Evolutionary conservation across 176 grass and related monocot genomes (phyloP), one percentile per base, ranked within the genome.

Genomic region (Aegilops umbellulata): DNA sequence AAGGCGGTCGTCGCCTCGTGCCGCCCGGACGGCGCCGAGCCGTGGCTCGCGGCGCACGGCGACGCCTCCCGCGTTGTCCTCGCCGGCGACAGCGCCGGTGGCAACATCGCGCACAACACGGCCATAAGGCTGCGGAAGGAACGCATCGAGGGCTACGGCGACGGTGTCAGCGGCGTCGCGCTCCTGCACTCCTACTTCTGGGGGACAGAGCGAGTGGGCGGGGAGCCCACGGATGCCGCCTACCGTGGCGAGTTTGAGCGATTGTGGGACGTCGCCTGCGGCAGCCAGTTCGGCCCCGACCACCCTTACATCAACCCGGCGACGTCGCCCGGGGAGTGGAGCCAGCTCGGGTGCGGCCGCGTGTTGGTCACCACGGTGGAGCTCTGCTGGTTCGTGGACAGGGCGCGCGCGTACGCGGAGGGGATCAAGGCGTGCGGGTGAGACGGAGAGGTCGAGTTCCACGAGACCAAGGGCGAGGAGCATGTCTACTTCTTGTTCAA

Each of bases 141-240:
- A 10, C 69, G 84, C 65, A 46, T 90, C 62, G 76, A 81, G 20
- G 84, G 81, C 10, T 38, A 19, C 60, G 90, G 60, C 60, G 60
- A 25, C 60, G n/a, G 23, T 4, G n/a, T 62, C 3, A 62, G 60
- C 60, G n/a, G 60, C 73, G 1, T 92, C 20, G 71, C 55, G 42
- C 88, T 95, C 51, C 9, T 95, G 46, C 88, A 95, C 51, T 90
- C 93, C 0, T 95, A 89, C 79, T 95, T 95, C 27, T 90, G 83
- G 90, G 86, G 93, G 22, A 86, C 80, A 10, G 86, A 92, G 19
- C 80, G 55, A 22, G 29, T 89, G 8, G 85, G 83, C 35, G 62
- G 34, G 38, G 90, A 95, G 55, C 29, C 66, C 49, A 84, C 60
- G 5, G 83, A 87, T 27, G 36, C 80, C 23, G 86, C 42, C 10